phyloP scores from a whole-genome alignment of 129 eudicot genomes.

The Artemisia argyi region DNA sequence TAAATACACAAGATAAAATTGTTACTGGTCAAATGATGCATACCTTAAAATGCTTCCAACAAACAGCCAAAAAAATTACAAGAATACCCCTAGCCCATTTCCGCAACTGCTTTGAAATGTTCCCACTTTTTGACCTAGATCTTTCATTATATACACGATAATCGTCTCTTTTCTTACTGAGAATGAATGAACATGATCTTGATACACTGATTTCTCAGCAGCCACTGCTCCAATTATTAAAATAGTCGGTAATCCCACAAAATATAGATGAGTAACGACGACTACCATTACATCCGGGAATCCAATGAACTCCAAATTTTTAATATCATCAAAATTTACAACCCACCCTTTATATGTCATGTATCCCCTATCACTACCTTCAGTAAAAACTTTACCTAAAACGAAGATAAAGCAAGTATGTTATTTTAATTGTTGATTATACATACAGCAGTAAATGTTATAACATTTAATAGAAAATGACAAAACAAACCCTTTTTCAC shows the following conservation, averaged over 20 bases:
- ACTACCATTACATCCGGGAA: constrained; percentile 87
- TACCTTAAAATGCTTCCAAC: constrained; percentile 86
- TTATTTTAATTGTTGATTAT: constrained; percentile 6
- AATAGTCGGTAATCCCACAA: constrained; percentile 70
- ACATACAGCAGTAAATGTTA: no score
- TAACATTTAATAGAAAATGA: no score
- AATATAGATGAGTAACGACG: constrained; percentile 75
- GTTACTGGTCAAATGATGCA: constrained; percentile 10
- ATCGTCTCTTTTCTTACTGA: constrained; percentile 81
- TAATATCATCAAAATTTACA: constrained; percentile 30
- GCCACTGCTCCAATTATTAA: constrained; percentile 46
- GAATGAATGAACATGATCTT: constrained; percentile 44
- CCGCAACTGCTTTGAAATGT: constrained; percentile 8
- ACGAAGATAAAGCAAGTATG: constrained; percentile 69
- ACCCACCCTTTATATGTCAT: constrained; percentile 98
- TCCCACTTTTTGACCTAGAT: constrained; percentile 18
- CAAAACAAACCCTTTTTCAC: no score
- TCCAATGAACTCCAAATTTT: constrained; percentile 54
- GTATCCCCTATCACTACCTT: constrained; percentile 61
- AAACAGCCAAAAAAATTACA: constrained; percentile 50
- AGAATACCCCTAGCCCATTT: constrained; percentile 59
- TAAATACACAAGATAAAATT: background rate
- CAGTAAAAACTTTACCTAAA: constrained; percentile 63
- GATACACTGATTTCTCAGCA: constrained; percentile 68
- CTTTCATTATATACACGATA: constrained; percentile 6